These are phyloP conservation scores for Violaceomyces palustris DNA, from an alignment of 1,284 basidiomycete species.

Conservation along the genomic window DNA sequence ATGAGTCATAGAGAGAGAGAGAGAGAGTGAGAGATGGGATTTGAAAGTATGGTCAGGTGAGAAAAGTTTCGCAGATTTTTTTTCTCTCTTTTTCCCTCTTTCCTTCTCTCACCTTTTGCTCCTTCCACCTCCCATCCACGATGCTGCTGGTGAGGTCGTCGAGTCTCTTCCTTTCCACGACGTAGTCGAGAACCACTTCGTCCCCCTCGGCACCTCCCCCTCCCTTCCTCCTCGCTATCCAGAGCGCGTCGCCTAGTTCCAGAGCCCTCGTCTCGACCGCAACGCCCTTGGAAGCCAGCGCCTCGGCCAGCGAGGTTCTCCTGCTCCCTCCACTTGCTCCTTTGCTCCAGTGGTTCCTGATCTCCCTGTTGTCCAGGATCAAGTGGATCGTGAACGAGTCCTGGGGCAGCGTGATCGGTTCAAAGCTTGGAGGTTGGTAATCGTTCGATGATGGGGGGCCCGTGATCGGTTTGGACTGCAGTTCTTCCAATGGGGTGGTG, in stretches of 20 bases:
- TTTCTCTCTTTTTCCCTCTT: too few relatives aligned
- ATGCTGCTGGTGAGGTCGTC: conserved; percentile 59
- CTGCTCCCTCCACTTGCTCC: conserved; percentile 1
- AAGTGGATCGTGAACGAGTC: conserved; percentile 59
- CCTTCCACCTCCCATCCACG: conserved; percentile 58
- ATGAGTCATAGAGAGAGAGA: too few relatives aligned
- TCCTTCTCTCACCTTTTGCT: conserved; percentile 56
- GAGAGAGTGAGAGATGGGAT: too few relatives aligned
- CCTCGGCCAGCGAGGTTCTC: conserved; percentile 24
- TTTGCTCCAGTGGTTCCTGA: conserved; percentile 5
- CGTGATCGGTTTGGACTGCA: background rate
- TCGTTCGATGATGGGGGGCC: background rate
- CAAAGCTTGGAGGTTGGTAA: conserved; percentile 1
- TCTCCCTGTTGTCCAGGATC: conserved; percentile 59
- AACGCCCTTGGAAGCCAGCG: conserved; percentile 49
- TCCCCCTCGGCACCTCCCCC: conserved; percentile 37
- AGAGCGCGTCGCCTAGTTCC: conserved; percentile 60
- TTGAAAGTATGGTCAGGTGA: too few relatives aligned
- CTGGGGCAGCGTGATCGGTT: conserved; percentile 55
- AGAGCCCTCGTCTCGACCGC: conserved; percentile 57
- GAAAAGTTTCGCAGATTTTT: too few relatives aligned
- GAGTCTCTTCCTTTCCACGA: conserved; percentile 60
- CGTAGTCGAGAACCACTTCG: conserved; percentile 60
- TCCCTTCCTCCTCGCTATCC: conserved; percentile 57
- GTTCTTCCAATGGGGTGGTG: background rate